Evolutionary conservation across 208 protist genomes (phyloP).

Genomic region (Leishmania braziliensis): DNA sequence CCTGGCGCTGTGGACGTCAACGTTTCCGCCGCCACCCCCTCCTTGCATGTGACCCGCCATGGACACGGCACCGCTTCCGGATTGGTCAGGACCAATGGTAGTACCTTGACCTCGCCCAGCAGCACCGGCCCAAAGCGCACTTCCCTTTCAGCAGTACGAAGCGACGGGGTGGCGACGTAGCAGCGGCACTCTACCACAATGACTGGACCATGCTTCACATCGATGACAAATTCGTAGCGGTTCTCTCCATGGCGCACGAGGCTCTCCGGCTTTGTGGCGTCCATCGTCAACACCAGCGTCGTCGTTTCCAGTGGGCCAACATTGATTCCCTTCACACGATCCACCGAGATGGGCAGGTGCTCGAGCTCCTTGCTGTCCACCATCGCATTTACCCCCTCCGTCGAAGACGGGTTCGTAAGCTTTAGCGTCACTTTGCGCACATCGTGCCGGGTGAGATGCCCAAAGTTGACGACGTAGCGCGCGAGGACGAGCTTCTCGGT

Average conservation of each 20-base stretch:
- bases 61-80: constrained; percentile 85
- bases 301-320: constrained; percentile 56
- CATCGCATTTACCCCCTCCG: constrained; percentile 59
- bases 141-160: constrained; percentile 60
- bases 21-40: constrained; percentile 19
- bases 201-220: constrained; percentile 84
- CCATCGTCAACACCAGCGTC: constrained; percentile 61
- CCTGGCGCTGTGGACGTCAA: not conserved
- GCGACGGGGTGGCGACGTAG: constrained; percentile 90
- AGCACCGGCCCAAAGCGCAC: constrained; percentile 91
- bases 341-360: constrained; percentile 58
- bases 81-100: constrained; percentile 89
- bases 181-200: constrained; percentile 87
- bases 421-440: constrained; percentile 71
- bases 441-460: constrained; percentile 91
- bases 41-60: constrained; percentile 79
- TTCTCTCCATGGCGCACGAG: constrained; percentile 64
- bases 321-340: constrained; percentile 79
- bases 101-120: constrained; percentile 81
- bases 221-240: constrained; percentile 74
- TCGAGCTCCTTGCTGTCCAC: constrained; percentile 81
- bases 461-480: constrained; percentile 94
- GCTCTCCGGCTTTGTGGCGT: constrained; percentile 33
- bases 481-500: constrained; percentile 73
- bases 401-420: constrained; percentile 86